phyloP scores from a whole-genome alignment of 441 rosid species.

The Macaranga tanarius region DNA sequence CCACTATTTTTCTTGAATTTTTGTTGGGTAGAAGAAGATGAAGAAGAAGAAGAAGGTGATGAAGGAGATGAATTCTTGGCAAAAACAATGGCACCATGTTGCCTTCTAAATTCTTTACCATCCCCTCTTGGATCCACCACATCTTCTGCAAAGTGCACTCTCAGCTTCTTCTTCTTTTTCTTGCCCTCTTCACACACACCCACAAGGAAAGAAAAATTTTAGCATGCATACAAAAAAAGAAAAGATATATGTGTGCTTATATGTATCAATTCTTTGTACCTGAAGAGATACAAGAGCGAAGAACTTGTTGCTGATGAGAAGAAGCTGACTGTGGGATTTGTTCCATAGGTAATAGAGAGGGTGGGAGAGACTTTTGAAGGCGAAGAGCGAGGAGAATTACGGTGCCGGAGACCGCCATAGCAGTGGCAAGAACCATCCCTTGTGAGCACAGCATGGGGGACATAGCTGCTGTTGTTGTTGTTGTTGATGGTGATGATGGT shows the following conservation, averaged over 20 bases:
- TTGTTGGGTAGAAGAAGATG: no score
- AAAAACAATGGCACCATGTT: slow-evolving; percentile 15
- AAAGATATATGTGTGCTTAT: neutral
- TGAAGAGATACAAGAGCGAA: slow-evolving; percentile 46
- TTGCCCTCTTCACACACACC: slow-evolving; percentile 32
- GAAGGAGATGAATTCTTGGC: slow-evolving; percentile 18
- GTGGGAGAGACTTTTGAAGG: slow-evolving; percentile 42
- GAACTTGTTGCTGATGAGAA: slow-evolving; percentile 20
- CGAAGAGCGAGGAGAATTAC: slow-evolving; percentile 57
- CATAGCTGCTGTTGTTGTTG: slow-evolving; percentile 23
- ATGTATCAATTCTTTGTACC: slow-evolving; percentile 15
- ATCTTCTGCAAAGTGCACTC: slow-evolving; percentile 61
- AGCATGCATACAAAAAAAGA: neutral
- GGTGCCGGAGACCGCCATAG: slow-evolving; percentile 72
- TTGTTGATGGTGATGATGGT: neutral
- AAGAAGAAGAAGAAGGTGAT: no score
- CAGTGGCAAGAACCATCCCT: slow-evolving; percentile 51
- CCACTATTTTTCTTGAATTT: slow-evolving; percentile 26
- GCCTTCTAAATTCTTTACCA: slow-evolving; percentile 47
- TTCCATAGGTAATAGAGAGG: slow-evolving; percentile 27
- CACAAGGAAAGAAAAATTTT: neutral
- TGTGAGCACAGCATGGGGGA: slow-evolving; percentile 45
- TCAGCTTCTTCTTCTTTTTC: slow-evolving; percentile 43
- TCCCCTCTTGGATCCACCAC: slow-evolving; percentile 56
- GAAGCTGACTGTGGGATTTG: slow-evolving; percentile 19